These are phyloP conservation scores for Penicillium sp. DNA, from an alignment of 2,329 filamentous ascomycete species.

Conservation along the genomic window DNA sequence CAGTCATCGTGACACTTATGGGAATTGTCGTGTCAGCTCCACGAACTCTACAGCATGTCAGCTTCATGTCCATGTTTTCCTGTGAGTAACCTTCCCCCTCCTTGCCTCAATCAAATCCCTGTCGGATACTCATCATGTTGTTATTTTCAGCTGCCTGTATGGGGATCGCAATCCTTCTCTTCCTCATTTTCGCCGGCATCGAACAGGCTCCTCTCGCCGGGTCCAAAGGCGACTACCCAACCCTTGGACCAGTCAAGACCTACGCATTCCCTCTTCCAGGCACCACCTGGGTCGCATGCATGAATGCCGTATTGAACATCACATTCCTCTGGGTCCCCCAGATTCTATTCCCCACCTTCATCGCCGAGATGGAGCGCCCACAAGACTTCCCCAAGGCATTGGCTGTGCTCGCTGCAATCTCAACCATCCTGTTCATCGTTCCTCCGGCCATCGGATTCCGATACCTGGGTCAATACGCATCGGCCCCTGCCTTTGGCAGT, in stretches of 20 bases:
- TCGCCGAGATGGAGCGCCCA: constrained; percentile 48
- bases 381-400: constrained; percentile 50
- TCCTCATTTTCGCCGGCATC: constrained; percentile 48
- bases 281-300: constrained; percentile 45
- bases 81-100: constrained; percentile 14
- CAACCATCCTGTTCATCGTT: constrained; percentile 47
- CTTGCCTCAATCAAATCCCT: not conserved
- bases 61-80: constrained; percentile 50
- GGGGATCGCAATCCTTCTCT: constrained; percentile 48
- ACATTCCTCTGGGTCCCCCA: constrained; percentile 50
- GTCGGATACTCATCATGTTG: not conserved
- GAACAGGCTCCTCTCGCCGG: constrained; percentile 44
- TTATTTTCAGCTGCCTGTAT: constrained; percentile 40
- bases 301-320: constrained; percentile 50
- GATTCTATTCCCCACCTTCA: constrained; percentile 50
- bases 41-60: constrained; percentile 45
- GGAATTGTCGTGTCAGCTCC: constrained; percentile 46
- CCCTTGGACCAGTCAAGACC: constrained; percentile 41
- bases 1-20: constrained; percentile 45
- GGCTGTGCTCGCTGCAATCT: constrained; percentile 44
- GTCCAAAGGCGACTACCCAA: constrained; percentile 46
- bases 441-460: constrained; percentile 48
- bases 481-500: constrained; percentile 48
- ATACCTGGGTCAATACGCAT: constrained; percentile 48
- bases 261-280: constrained; percentile 47